Evolutionary conservation across 1,284 basidiomycete genomes (phyloP).

Genomic region (Prillingera fragicola): DNA sequence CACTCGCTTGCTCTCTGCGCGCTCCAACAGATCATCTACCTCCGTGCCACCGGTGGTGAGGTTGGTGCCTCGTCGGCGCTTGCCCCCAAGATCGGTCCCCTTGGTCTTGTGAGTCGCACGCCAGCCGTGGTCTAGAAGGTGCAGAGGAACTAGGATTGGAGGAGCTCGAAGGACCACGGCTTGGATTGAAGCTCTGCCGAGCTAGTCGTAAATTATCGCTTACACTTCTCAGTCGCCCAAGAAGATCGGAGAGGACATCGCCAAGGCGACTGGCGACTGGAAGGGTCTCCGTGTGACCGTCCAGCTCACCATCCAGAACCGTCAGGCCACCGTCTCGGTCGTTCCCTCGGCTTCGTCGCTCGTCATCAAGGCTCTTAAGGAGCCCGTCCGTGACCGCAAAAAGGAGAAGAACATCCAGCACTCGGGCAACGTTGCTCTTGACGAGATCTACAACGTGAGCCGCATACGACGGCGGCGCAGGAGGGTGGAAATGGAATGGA

Average conservation of each 20-base stretch:
- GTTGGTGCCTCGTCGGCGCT: conserved; percentile 98
- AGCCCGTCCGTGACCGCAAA: conserved; percentile 98
- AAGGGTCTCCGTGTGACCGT: conserved; percentile 99
- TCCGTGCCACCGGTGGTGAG: conserved; percentile 98
- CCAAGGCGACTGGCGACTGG: conserved; percentile 97
- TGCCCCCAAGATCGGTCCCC: conserved; percentile 99
- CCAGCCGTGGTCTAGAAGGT: background rate
- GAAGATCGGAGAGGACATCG: conserved; percentile 99
- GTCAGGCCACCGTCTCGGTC: conserved; percentile 94
- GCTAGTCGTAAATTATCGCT: too few species aligned
- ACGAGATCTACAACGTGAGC: conserved; percentile 81
- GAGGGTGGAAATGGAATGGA: background rate
- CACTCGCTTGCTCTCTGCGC: background rate
- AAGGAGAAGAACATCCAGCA: conserved; percentile 99
- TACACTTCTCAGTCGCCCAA: conserved; percentile 75
- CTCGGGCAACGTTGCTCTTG: conserved; percentile 87
- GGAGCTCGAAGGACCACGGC: background rate
- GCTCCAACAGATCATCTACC: conserved; percentile 81
- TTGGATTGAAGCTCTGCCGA: too few species aligned
- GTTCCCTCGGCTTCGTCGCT: conserved; percentile 97
- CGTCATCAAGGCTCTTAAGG: conserved; percentile 98
- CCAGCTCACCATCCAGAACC: conserved; percentile 99
- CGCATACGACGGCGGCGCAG: too few species aligned
- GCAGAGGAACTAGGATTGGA: background rate
- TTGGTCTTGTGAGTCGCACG: conserved; percentile 81